A percentile compares a stretch with the other conserved stretches of the same genome.
These are phyloP conservation scores for Pythium dissotocum DNA, from an alignment of 352 stramenopile genomes.

Conservation along the genomic window DNA sequence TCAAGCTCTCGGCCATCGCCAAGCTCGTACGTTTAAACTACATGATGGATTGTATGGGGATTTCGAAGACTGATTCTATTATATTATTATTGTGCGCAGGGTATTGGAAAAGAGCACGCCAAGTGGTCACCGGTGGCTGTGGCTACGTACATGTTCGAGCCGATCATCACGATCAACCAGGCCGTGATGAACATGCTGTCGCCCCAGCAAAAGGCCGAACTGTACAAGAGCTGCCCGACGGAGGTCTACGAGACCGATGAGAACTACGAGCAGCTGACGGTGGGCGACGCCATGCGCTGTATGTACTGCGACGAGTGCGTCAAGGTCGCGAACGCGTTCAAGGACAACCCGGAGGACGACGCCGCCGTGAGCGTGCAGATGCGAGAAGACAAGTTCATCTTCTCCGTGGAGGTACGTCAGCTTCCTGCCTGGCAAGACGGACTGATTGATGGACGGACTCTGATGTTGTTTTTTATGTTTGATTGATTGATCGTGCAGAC, in stretches of 20 bases:
- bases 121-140: slow-evolving; percentile 97
- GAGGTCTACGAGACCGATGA: slow-evolving; percentile 94
- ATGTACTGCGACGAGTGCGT: slow-evolving; percentile 97
- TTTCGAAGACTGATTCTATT: too few species aligned
- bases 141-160: slow-evolving; percentile 93
- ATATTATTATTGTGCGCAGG: slow-evolving; percentile 46
- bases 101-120: slow-evolving; percentile 96
- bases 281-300: slow-evolving; percentile 76
- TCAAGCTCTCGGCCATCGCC: slow-evolving; percentile 95
- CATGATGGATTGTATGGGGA: too few species aligned
- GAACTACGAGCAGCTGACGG: slow-evolving; percentile 80
- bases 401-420: slow-evolving; percentile 89
- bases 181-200: slow-evolving; percentile 92
- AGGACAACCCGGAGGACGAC: slow-evolving; percentile 94
- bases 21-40: slow-evolving; percentile 56
- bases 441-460: neutral
- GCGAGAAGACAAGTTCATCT: slow-evolving; percentile 94
- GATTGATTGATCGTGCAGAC: slow-evolving; percentile 38
- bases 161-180: slow-evolving; percentile 90
- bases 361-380: slow-evolving; percentile 90
- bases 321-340: slow-evolving; percentile 91
- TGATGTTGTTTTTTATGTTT: neutral
- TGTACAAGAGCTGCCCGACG: slow-evolving; percentile 95
- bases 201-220: slow-evolving; percentile 93
- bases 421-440: too few species aligned